Conservation (phyloP, 2,329 filamentous ascomycete species). For the Scedosporium dehoogii region DNA sequence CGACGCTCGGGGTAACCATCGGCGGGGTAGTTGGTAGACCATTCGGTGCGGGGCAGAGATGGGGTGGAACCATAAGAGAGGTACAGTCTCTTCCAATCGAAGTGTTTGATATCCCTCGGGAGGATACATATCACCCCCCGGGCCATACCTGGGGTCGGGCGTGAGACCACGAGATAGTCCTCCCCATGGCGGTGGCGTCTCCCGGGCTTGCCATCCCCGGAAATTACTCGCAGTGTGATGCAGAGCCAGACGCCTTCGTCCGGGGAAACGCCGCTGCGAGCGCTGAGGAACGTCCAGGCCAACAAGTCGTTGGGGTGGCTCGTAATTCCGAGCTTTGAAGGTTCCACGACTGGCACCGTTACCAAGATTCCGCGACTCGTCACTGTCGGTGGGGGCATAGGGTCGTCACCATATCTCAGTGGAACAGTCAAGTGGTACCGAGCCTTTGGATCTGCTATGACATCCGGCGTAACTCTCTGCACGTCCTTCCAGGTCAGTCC, state of each 20-base stretch:
- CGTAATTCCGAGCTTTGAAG: background rate
- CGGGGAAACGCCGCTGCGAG: background rate
- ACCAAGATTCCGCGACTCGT: background rate
- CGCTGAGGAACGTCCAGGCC: background rate
- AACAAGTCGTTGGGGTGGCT: background rate
- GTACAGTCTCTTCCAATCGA: background rate
- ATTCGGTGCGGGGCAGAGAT: background rate
- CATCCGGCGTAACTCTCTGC: background rate
- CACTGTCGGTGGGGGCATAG: background rate
- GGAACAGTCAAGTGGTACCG: background rate
- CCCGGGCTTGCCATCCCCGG: background rate
- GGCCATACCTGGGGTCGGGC: background rate
- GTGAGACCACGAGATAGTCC: background rate
- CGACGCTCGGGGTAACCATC: background rate
- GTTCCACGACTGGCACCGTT: background rate
- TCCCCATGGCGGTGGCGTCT: background rate
- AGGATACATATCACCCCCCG: background rate
- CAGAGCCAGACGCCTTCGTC: background rate
- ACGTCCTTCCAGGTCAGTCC: constrained; percentile 3
- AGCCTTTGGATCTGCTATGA: background rate
- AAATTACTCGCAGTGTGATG: background rate
- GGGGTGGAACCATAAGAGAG: background rate
- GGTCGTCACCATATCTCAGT: background rate
- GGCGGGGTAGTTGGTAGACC: background rate
- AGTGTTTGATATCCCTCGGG: background rate